Evolutionary conservation across 306 rosid species (phyloP), one percentile per base, ranked within the genome.

Genomic region (Mimosa bimucronata): DNA sequence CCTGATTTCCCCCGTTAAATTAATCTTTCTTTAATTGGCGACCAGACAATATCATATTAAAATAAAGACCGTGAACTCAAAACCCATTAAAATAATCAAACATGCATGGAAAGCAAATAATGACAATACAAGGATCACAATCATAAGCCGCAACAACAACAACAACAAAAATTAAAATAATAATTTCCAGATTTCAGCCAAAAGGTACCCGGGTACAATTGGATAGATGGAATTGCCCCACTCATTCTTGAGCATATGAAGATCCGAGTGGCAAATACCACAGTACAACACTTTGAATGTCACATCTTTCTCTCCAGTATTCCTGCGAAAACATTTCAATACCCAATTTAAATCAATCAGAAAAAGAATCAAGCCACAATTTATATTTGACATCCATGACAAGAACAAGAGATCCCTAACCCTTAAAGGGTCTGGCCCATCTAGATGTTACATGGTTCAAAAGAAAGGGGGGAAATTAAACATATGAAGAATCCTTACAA

Each of bases 221-320:
- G 88, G 90, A 67, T 87, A 84, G n/a, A 14, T 48, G 19, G 86
- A 23, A 0, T 0, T 9, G 41, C 85, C 85, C 88, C 84, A 84
- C 45, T 84, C 83, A 16, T 85, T 84, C 77, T 85, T 87, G 4
- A 77, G 0, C 83, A 74, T 31, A 74, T 85, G 88, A 5, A 87
- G 87, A 31, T 87, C 90, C 2, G 88, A 62, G 82, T 85, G 88
- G 53, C 90, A 87, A 52, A 82, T 77, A 41, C 85, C 90, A 41
- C 88, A 85, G 13, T 82, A 87, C n/a, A 87, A 28, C 28, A 87
- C 81, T 58, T 70, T 82, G 76, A 87, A 77, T 0, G 77, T 71
- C 23, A 85, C 85, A 30, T 85, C 90, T 41, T 82, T 77, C 41
- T 85, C 87, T 40, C 90, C 86, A 0, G 86, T 82, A 50, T 53